These are phyloP conservation scores for Fusarium buxicola DNA, from an alignment of 2,329 filamentous ascomycete genomes.

Conservation along the genomic window DNA sequence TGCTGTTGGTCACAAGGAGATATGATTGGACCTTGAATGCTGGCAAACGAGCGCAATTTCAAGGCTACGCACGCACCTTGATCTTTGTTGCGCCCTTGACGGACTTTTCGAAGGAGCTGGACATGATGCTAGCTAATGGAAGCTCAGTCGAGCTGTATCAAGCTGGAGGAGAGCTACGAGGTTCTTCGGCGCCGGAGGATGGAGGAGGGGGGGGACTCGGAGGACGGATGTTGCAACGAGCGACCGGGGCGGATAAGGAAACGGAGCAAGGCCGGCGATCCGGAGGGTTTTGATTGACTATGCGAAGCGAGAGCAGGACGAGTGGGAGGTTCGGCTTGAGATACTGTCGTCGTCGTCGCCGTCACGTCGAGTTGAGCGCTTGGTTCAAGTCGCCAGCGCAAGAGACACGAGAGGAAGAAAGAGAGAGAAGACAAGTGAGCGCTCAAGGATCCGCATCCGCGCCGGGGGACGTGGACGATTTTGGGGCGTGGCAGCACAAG, in stretches of 20 bases:
- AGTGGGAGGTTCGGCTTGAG: constrained; percentile 13
- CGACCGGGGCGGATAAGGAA: constrained; percentile 33
- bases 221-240: constrained; percentile 33
- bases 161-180: constrained; percentile 13
- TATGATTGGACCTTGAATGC: constrained; percentile 2
- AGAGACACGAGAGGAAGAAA: constrained; percentile 40
- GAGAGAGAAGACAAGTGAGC: constrained; percentile 35
- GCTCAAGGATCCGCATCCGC: constrained; percentile 41
- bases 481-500: constrained; percentile 43
- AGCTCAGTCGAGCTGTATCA: constrained; percentile 22
- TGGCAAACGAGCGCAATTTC: constrained; percentile 3
- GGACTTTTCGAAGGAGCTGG: constrained; percentile 96
- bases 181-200: constrained; percentile 16
- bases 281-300: constrained; percentile 8
- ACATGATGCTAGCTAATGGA: constrained; percentile 63
- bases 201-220: constrained; percentile 22
- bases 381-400: constrained; percentile 42
- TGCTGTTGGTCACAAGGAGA: not conserved
- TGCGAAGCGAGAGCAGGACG: constrained; percentile 19
- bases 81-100: constrained; percentile 99
- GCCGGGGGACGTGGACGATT: constrained; percentile 43
- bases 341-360: constrained; percentile 22
- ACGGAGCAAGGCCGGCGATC: constrained; percentile 17
- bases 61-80: constrained; percentile 69
- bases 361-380: constrained; percentile 15